phyloP scores from a whole-genome alignment of 768 basidiomycete genomes.

The Kwoniella bestiolae region DNA sequence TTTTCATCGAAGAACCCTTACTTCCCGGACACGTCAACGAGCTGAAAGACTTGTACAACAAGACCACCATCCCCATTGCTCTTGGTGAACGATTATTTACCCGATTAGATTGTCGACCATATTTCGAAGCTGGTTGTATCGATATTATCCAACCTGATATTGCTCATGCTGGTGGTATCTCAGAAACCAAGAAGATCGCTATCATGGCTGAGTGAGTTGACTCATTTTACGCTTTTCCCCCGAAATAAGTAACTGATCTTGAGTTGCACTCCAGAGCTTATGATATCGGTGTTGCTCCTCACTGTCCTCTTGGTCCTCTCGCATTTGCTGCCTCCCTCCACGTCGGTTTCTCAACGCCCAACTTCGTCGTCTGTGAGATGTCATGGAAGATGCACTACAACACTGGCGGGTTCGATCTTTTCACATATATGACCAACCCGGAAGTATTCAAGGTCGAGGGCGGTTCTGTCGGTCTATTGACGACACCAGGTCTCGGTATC shows the following conservation, averaged over 20 bases:
- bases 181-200: slow-evolving; percentile 54
- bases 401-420: slow-evolving; percentile 53
- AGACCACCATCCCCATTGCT: slow-evolving; percentile 54
- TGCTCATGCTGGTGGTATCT: slow-evolving; percentile 55
- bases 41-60: slow-evolving; percentile 51
- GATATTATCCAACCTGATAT: slow-evolving; percentile 54
- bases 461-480: slow-evolving; percentile 47
- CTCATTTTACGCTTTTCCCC: too few relatives aligned
- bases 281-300: slow-evolving; percentile 72
- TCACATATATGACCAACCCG: slow-evolving; percentile 56
- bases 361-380: slow-evolving; percentile 61
- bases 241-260: too few relatives aligned
- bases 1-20: slow-evolving; percentile 56
- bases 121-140: slow-evolving; percentile 54
- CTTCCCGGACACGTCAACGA: slow-evolving; percentile 53
- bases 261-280: slow-evolving; percentile 62
- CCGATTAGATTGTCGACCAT: slow-evolving; percentile 51
- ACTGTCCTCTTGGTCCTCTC: slow-evolving; percentile 69
- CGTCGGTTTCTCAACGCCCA: slow-evolving; percentile 65
- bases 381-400: slow-evolving; percentile 55
- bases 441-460: slow-evolving; percentile 55
- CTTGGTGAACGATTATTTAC: slow-evolving; percentile 54
- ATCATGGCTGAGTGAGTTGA: slow-evolving; percentile 54
- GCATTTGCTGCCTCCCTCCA: slow-evolving; percentile 74
- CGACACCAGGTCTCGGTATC: slow-evolving; percentile 53